Base-by-base conservation (phyloP, 805 yeast species). In the Pichia nanzhaoensis region DNA sequence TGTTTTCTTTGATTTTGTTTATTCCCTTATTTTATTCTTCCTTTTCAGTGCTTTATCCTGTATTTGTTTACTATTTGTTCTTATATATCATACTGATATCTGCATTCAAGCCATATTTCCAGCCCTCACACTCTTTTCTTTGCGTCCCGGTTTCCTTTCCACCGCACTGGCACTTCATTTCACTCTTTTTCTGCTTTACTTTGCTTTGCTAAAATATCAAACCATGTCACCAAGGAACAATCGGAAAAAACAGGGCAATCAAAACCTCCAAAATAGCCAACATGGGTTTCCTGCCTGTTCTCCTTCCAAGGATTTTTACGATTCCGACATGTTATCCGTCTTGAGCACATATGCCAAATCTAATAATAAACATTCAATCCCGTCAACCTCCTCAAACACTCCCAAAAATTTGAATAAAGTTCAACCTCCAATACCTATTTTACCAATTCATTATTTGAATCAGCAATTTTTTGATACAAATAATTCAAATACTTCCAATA, bases 391-490 rank as follows among this genome's bases (percentile, higher is more conserved):
- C 19, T 24, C 28, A 24, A 27, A 27, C 6, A 13, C 24, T 5
- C 18, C 24, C 2, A 32, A 16, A 14, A 27, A 22, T 17, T 12
- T 10, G 8, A 39, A 31, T 24, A 39, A 20, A 18, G 33, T 37
- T 12, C 45, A 41, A n/a, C 7, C 40, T 14, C 33, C 42, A 20
- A 40, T 36, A 7, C 48, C 48, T 17, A 34, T 32, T 3, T 34
- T 46, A 24, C 45, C 49, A 17, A 41, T 37, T 18, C 43, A 41
- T 27, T 22, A 39, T 24, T 8, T 44, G 10, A 40, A 35, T 18
- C 43, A 34, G 16, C 35, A 40, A 16, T 36, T 35, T 17, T 18
- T n/a, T 18, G 37, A 40, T 6, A 24, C 37, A 16, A 31, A 44
- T 12, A 6, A 7, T 21, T 28, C 28, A 34, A 18, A 21, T 30